Conservation (phyloP, 2,329 filamentous ascomycete species). For the Rhynchosporium secalis region DNA sequence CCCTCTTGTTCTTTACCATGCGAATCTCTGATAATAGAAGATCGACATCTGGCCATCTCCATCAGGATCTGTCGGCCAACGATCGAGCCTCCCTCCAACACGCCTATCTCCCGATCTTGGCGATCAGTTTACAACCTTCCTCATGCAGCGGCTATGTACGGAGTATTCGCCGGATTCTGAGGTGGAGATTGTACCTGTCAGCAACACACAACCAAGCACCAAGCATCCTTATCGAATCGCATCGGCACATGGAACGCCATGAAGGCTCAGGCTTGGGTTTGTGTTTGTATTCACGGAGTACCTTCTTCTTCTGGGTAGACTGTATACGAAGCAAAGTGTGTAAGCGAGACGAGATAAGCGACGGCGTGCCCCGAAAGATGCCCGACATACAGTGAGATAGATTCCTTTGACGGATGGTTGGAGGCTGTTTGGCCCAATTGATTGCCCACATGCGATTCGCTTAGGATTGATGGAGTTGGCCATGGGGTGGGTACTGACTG, state of each 20-base stretch:
- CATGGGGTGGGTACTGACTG: background rate
- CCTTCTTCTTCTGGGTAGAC: constrained; percentile 16
- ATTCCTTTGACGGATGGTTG: background rate
- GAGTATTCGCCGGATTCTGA: constrained; percentile 1
- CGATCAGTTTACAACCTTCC: constrained; percentile 12
- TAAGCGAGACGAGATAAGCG: background rate
- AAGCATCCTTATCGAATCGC: constrained; percentile 19
- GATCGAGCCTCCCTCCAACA: constrained; percentile 8
- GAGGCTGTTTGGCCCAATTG: constrained; percentile 11
- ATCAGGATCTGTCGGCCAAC: constrained; percentile 4
- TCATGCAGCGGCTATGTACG: background rate
- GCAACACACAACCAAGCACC: background rate
- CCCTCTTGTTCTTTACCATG: background rate
- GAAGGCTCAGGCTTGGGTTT: constrained; percentile 15
- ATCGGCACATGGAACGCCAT: constrained; percentile 21
- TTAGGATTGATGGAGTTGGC: background rate
- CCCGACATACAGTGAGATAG: background rate
- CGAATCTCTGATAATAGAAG: background rate
- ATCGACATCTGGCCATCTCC: background rate
- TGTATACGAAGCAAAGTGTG: background rate
- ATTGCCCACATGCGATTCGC: constrained; percentile 11
- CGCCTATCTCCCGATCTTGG: constrained; percentile 11
- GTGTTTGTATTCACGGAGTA: background rate
- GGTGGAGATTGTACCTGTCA: background rate
- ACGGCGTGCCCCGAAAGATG: constrained; percentile 17